These are phyloP conservation scores for Coniochaeta sp. DNA, from an alignment of 2,329 filamentous ascomycete species.

Conservation along the genomic window DNA sequence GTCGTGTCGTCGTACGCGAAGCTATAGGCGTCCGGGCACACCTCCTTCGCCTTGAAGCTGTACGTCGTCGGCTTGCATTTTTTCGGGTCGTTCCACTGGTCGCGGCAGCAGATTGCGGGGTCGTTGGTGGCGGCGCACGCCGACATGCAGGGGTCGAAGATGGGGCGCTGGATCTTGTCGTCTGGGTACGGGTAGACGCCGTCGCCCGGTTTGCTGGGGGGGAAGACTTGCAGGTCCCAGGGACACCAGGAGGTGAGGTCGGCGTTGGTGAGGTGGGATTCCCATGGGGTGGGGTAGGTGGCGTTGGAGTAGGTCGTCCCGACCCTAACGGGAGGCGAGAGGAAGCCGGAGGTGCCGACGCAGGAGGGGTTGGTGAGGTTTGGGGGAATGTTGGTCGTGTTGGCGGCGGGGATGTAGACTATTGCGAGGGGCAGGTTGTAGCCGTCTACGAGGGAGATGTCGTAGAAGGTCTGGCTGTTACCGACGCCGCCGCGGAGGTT, in stretches of 20 bases:
- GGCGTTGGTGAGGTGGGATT: conserved; percentile 48
- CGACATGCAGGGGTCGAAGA: conserved; percentile 72
- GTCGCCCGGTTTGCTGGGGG: conserved; percentile 62
- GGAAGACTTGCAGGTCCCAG: conserved; percentile 65
- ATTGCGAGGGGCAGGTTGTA: conserved; percentile 72
- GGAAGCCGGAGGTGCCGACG: conserved; percentile 60
- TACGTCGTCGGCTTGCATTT: conserved; percentile 63
- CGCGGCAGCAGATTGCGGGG: conserved; percentile 69
- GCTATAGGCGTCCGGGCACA: conserved; percentile 82
- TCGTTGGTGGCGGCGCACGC: conserved; percentile 64
- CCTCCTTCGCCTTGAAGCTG: conserved; percentile 60
- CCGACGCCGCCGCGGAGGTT: conserved; percentile 60
- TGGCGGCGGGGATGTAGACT: conserved; percentile 52
- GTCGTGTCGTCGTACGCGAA: conserved; percentile 58
- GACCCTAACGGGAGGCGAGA: conserved; percentile 43
- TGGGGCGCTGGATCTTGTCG: conserved; percentile 60
- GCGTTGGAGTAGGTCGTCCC: conserved; percentile 56
- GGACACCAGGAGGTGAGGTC: conserved; percentile 68
- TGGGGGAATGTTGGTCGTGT: conserved; percentile 61
- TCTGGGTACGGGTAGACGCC: conserved; percentile 78
- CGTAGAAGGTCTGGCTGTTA: conserved; percentile 65
- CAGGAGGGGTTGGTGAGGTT: conserved; percentile 73
- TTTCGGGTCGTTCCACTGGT: conserved; percentile 54
- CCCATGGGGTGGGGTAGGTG: conserved; percentile 61
- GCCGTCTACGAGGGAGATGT: conserved; percentile 78